Percentiles rank a stretch among this genome's conserved stretches.
Conservation (phyloP, 208 protist genomes). For the Leishmania martiniquensis region DNA sequence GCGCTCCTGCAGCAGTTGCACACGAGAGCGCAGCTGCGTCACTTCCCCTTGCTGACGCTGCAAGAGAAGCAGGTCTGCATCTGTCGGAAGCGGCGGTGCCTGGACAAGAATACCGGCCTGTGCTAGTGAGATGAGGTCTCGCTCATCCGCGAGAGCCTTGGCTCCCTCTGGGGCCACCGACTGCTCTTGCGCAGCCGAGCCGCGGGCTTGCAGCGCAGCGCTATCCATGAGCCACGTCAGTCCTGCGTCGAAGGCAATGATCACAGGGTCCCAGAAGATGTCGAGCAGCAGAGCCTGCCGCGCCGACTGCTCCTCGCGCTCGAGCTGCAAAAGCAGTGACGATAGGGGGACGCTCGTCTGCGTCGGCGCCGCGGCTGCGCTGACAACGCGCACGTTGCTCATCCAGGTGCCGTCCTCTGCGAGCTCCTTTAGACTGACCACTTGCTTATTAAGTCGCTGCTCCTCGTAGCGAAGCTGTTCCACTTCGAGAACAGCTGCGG, state of each 20-base stretch:
- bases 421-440: slow-evolving; percentile 41
- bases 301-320: slow-evolving; percentile 47
- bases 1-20: slow-evolving; percentile 51
- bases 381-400: slow-evolving; percentile 23
- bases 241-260: slow-evolving; percentile 87
- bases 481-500: slow-evolving; percentile 49
- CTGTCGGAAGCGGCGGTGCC: slow-evolving; percentile 32
- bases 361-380: background rate
- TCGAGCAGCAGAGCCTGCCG: slow-evolving; percentile 65
- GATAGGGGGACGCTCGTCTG: background rate
- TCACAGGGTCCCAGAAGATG: slow-evolving; percentile 84
- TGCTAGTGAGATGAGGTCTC: slow-evolving; percentile 18
- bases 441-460: slow-evolving; percentile 36
- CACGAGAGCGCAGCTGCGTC: slow-evolving; percentile 30
- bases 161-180: background rate
- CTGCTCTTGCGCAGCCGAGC: slow-evolving; percentile 3
- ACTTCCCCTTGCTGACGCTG: slow-evolving; percentile 61
- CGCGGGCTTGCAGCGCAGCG: slow-evolving; percentile 26
- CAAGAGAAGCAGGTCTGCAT: slow-evolving; percentile 61
- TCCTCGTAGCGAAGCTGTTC: slow-evolving; percentile 73
- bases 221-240: slow-evolving; percentile 76
- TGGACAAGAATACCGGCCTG: slow-evolving; percentile 15
- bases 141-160: slow-evolving; percentile 8
- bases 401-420: slow-evolving; percentile 25
- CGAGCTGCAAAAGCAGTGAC: slow-evolving; percentile 9